Evolutionary conservation across 192 early-diverging fungal species (phyloP).

Genomic region (Piromyces sp.): DNA sequence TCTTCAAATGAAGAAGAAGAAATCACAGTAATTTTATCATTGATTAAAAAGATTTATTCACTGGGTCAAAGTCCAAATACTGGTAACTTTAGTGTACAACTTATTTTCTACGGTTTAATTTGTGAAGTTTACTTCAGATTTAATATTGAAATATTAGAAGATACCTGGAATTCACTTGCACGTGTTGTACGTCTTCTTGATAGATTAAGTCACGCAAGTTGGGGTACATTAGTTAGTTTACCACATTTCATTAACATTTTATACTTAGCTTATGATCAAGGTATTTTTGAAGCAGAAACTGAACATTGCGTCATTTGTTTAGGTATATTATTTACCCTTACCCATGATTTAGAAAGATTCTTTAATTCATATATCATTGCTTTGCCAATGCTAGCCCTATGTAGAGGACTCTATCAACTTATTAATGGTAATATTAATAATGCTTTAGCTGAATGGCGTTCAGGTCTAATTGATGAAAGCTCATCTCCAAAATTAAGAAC

Average conservation of each 20-base stretch:
- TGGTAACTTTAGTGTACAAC: not conserved
- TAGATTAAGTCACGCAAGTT: not conserved
- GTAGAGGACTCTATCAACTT: not conserved
- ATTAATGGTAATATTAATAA: not conserved
- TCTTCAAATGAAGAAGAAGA: not conserved
- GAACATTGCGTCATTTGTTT: not conserved
- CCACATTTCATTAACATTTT: not conserved
- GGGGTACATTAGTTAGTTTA: not conserved
- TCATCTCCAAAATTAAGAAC: not conserved
- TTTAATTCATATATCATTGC: not conserved
- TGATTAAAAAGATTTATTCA: not conserved
- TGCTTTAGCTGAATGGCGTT: not conserved
- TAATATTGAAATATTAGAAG: not conserved
- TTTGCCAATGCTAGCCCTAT: not conserved
- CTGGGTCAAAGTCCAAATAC: not conserved
- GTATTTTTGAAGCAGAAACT: not conserved
- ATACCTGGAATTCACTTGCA: not conserved
- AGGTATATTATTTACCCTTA: not conserved
- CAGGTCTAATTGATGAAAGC: not conserved
- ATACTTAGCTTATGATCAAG: not conserved
- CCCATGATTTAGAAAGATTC: not conserved
- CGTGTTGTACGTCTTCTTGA: not conserved
- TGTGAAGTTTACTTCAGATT: not conserved
- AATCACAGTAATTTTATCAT: not conserved
- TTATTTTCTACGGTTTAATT: not conserved